A percentile compares a stretch with the other conserved stretches of the same genome.
These are phyloP conservation scores for Trichothecium sympodiale DNA, from an alignment of 2,329 filamentous ascomycete genomes.

Conservation along the genomic window DNA sequence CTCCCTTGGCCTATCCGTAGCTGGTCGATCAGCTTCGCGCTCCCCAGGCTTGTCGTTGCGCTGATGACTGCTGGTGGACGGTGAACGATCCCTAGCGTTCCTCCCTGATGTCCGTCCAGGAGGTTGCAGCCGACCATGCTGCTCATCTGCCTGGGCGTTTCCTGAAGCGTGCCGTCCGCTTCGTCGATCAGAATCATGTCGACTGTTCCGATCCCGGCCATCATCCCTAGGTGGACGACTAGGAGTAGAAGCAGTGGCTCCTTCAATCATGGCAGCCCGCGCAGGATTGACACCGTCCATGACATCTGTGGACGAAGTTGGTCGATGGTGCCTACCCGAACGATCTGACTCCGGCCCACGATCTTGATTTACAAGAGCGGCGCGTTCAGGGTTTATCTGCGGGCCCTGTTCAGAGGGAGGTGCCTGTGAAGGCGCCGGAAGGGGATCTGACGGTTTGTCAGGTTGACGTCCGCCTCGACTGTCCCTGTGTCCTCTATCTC, in stretches of 20 bases:
- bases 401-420: constrained; percentile 25
- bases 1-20: constrained; percentile 29
- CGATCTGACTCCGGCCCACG: constrained; percentile 19
- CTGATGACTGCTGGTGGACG: constrained; percentile 12
- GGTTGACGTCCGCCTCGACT: constrained; percentile 13
- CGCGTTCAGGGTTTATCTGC: constrained; percentile 44
- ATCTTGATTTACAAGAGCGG: constrained; percentile 33
- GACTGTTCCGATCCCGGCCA: constrained; percentile 37
- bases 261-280: constrained; percentile 32
- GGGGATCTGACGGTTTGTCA: constrained; percentile 17
- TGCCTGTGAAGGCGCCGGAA: constrained; percentile 15
- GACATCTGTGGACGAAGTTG: constrained; percentile 13
- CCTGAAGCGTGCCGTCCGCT: constrained; percentile 15
- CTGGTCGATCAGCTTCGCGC: constrained; percentile 21
- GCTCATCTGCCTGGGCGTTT: constrained; percentile 20
- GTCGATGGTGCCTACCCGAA: constrained; percentile 15
- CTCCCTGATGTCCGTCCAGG: constrained; percentile 20
- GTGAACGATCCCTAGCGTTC: constrained; percentile 21
- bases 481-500: constrained; percentile 25
- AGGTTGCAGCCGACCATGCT: constrained; percentile 38
- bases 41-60: constrained; percentile 27
- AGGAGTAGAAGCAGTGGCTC: constrained; percentile 20
- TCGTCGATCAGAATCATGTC: constrained; percentile 22
- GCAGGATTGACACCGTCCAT: constrained; percentile 35
- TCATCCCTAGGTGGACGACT: constrained; percentile 31